These are phyloP conservation scores for Fusarium verticillioides DNA, from an alignment of 2,329 filamentous ascomycete species.

Conservation along the genomic window DNA sequence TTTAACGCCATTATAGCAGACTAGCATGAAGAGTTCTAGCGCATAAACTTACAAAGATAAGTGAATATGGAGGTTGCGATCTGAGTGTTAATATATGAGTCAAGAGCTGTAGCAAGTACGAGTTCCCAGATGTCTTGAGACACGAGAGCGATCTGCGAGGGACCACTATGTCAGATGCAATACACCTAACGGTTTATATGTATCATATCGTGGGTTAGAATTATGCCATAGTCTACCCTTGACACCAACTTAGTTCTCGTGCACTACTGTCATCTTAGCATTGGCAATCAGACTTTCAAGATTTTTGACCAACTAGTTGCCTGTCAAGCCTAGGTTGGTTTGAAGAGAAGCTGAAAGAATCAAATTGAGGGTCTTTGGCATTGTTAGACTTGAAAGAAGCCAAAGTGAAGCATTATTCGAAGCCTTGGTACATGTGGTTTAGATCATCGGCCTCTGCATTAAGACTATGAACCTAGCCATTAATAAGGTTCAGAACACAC, in stretches of 20 bases:
- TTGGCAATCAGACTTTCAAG: not conserved
- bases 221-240: slow-evolving; percentile 1
- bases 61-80: not conserved
- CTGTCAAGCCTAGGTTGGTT: not conserved
- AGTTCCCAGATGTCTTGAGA: slow-evolving; percentile 68
- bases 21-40: slow-evolving; percentile 69
- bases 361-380: not conserved
- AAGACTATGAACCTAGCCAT: not conserved
- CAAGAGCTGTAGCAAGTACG: slow-evolving; percentile 71
- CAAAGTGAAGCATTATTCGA: not conserved
- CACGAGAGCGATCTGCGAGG: slow-evolving; percentile 67
- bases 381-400: not conserved
- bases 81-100: slow-evolving; percentile 71
- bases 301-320: not conserved
- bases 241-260: not conserved
- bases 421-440: not conserved
- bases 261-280: not conserved
- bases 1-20: slow-evolving; percentile 59
- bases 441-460: not conserved
- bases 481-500: not conserved
- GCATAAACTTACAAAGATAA: slow-evolving; percentile 59
- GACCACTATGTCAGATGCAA: slow-evolving; percentile 43
- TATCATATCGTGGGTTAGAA: slow-evolving; percentile 47
- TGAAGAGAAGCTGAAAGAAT: not conserved
- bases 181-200: slow-evolving; percentile 53